These are phyloP conservation scores for Neocucurbitaria cava DNA, from an alignment of 2,329 filamentous ascomycete species.

Conservation along the genomic window DNA sequence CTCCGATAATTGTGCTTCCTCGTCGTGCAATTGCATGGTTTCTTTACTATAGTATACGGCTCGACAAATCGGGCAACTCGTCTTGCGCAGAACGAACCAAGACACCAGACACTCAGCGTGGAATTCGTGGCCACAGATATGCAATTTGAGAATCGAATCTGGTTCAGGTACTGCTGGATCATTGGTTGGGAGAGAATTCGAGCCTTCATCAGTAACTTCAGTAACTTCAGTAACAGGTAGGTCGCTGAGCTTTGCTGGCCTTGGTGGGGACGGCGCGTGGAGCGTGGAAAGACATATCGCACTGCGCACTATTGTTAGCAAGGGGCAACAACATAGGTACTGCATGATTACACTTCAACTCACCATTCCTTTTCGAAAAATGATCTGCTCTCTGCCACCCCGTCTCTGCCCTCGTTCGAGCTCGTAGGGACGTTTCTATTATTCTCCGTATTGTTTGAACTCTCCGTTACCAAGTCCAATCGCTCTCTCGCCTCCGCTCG, in stretches of 20 bases:
- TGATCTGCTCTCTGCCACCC: conserved; percentile 21
- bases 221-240: conserved; percentile 11
- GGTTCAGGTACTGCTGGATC: conserved; percentile 6
- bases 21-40: conserved; percentile 20
- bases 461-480: conserved; percentile 29
- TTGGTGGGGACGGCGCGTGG: conserved; percentile 32
- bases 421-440: neutral
- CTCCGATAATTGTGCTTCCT: conserved; percentile 12
- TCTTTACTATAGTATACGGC: conserved; percentile 34
- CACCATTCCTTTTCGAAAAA: conserved; percentile 38
- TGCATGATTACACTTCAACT: neutral
- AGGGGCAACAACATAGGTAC: neutral
- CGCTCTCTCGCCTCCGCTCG: conserved; percentile 31
- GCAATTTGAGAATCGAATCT: conserved; percentile 36
- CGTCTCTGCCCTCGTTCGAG: neutral
- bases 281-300: conserved; percentile 43
- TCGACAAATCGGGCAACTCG: conserved; percentile 41
- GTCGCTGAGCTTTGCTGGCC: conserved; percentile 31
- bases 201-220: no score
- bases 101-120: conserved; percentile 41
- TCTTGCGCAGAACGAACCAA: conserved; percentile 40
- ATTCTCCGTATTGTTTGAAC: conserved; percentile 10
- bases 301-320: conserved; percentile 21
- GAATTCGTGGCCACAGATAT: conserved; percentile 38
- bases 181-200: no score